Evolutionary conservation across 495 filamentous ascomycete genomes (phyloP), one percentile per base, ranked within the genome.

Genomic region (Talaromyces stipitatus): DNA sequence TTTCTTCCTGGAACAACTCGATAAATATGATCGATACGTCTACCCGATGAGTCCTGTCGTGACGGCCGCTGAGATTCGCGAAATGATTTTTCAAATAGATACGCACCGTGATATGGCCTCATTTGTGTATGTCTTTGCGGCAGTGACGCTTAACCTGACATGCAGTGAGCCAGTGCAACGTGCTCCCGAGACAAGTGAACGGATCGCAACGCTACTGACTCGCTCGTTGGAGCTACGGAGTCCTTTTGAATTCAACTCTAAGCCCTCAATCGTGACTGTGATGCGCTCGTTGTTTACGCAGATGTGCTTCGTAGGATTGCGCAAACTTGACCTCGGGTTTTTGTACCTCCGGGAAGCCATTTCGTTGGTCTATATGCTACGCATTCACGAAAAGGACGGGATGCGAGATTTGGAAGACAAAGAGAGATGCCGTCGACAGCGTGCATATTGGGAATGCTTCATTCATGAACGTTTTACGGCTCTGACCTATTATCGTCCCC

Each of bases 401-500:
- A 47, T 66, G 38, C 45, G 46, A 4, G 36, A 28, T n/a, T 50
- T 69, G 2, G 57, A 60, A 20, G 26, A 55, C 22, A 20, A 58
- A 2, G 65, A 66, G 32, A 63, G 67, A 5, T 58, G 64, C 23
- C 62, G 65, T 9, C 60, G 62, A n/a, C 67, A 66, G 41, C 60
- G 67, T 12, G 63, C 59, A 7, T 69, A 69, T 56, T 69, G 63
- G 63, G 61, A 68, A 28, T 69, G 67, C 27, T 69, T 69, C 58
- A 65, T 69, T 51, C 67, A 69, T 53, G 67, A 69, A 58, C 64
- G 64, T 0, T 69, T 69, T 55, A 67, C 64, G 30, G 62, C 67
- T 8, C 58, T 69, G 12, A 61, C 61, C 16, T 62, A 66, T 38
- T 63, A 60, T 45, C 55, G 61, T 0, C 65, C 67, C 1, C 48